Evolutionary conservation across 805 yeast species (phyloP), one percentile per base, ranked within the genome.

Genomic region (Saccharomycopsis vini): DNA sequence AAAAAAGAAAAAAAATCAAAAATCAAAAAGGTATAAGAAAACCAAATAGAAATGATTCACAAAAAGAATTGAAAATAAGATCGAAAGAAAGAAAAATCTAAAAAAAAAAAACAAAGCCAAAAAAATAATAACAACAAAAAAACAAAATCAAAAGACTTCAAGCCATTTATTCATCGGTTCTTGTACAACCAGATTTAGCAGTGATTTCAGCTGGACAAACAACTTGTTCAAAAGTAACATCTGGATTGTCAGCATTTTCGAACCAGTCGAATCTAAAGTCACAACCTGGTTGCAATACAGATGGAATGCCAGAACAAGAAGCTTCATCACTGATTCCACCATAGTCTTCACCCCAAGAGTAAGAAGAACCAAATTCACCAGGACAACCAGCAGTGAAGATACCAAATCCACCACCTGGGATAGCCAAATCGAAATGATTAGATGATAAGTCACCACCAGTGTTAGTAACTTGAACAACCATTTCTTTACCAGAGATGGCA

Each of bases 381-480:
- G 36, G 6, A 33, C 36, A 39, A 21, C 47, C 47, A 5, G 21
- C 32, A 15, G 38, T 29, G 13, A 20, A 39, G 19, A 32, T 37
- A 31, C 47, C 50, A 18, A 33, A 29, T n/a, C 50, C 47, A 9
- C 42, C 36, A 33, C 42, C 50, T 23, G 50, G 47, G 18, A 46
- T 30, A n/a, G 40, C 35, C 20, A 43, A 20, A 24, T 46, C 47
- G 16, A 44, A 46, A 22, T 42, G 36, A 13, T 16, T 38, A 12
- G 19, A 21, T 5, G 37, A n/a, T 7, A 39, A 36, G 23, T 44
- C 44, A 32, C 18, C 15, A 5, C 47, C 46, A 23, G 46, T 43
- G 23, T 46, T 44, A 10, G 42, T 44, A 16, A 44, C 22, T 43
- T 46, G 47, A 36, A 40, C 45, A 20, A 46, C 31, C 44, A 43